A percentile compares a stretch with the other conserved stretches of the same genome.
Conservation (phyloP, 106 monocot genomes). For the Dendrobium chrysotoxum region DNA sequence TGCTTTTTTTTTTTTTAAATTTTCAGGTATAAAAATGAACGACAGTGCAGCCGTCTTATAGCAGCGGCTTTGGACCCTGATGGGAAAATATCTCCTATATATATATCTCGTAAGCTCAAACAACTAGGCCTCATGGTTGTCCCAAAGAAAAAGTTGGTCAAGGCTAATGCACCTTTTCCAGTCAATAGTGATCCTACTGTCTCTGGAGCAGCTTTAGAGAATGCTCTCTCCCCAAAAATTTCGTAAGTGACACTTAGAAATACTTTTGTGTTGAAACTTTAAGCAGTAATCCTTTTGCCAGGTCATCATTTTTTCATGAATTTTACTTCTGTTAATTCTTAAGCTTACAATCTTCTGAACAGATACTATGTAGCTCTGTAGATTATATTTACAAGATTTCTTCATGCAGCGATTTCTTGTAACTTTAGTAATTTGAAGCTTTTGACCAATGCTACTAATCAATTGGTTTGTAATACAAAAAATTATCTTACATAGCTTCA, state of each 20-base stretch:
- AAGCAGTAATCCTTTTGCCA: background rate
- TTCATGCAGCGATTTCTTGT: background rate
- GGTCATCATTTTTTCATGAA: background rate
- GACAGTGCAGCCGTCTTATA: slow-evolving; percentile 47
- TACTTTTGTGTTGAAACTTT: background rate
- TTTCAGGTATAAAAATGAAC: slow-evolving; percentile 66
- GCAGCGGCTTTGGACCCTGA: slow-evolving; percentile 59
- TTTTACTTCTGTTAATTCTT: background rate
- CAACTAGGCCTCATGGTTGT: slow-evolving; percentile 45
- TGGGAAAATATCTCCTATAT: slow-evolving; percentile 55
- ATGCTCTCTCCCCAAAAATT: background rate
- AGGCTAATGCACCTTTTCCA: background rate
- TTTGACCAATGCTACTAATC: background rate
- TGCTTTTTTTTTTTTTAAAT: background rate
- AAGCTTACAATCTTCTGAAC: background rate
- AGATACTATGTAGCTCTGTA: background rate
- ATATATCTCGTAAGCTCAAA: slow-evolving; percentile 56
- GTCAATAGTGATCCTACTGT: background rate
- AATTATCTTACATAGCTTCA: no score
- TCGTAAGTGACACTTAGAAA: background rate
- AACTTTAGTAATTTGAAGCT: background rate
- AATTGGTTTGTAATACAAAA: no score
- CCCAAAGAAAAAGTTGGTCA: slow-evolving; percentile 24
- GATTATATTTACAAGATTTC: background rate
- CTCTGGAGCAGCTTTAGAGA: background rate